Percentiles rank a stretch among this genome's conserved stretches.
Conservation (phyloP, 805 yeast genomes). For the Nematodospora valgi region DNA sequence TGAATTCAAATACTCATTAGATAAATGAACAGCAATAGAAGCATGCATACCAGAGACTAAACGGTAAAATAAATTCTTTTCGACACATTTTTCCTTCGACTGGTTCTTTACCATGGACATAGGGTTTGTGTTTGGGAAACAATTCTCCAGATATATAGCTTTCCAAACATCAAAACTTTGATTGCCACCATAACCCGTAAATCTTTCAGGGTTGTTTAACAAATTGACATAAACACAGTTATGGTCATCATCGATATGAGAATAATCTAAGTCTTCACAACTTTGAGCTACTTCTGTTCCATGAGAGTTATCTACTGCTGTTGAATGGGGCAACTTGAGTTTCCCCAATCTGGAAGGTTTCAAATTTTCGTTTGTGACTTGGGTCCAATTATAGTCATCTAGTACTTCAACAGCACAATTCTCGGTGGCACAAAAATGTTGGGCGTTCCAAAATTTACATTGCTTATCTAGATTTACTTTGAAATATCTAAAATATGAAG, state of each 20-base stretch:
- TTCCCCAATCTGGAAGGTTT: constrained; percentile 67
- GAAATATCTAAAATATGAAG: constrained; percentile 86
- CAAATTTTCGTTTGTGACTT: constrained; percentile 54
- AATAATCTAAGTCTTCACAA: constrained; percentile 58
- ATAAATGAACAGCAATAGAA: constrained; percentile 87
- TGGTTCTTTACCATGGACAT: constrained; percentile 28
- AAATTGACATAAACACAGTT: constrained; percentile 82
- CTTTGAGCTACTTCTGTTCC: constrained; percentile 12
- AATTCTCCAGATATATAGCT: constrained; percentile 87
- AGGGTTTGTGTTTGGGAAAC: constrained; percentile 58
- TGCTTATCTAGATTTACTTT: constrained; percentile 75
- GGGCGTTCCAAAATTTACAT: constrained; percentile 85
- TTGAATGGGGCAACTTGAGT: constrained; percentile 21
- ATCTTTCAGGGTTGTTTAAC: constrained; percentile 88
- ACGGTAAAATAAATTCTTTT: constrained; percentile 84
- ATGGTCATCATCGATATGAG: constrained; percentile 62
- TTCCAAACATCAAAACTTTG: constrained; percentile 92
- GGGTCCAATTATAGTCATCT: constrained; percentile 67
- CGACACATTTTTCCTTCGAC: constrained; percentile 59
- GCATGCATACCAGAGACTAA: constrained; percentile 93
- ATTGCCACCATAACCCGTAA: constrained; percentile 93
- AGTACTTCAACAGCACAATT: constrained; percentile 85
- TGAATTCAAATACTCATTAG: constrained; percentile 69
- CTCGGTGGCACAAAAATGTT: constrained; percentile 80
- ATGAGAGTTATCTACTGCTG: constrained; percentile 13